Evolutionary conservation across 768 basidiomycete species (phyloP).

Genomic region (Hypholoma fasciculare): DNA sequence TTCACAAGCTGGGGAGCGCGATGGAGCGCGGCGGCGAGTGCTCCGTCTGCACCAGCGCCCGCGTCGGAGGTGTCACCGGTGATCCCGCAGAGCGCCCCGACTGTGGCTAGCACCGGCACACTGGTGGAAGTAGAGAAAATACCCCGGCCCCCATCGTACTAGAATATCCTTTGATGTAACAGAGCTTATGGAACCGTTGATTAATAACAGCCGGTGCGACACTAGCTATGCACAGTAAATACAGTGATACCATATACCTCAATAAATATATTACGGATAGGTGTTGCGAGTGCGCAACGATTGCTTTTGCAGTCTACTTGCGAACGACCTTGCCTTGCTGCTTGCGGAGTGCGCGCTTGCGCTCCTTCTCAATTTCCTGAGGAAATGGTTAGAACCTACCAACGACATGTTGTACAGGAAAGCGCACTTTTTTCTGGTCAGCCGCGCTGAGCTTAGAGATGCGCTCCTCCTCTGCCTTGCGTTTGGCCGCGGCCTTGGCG

Average conservation of each 20-base stretch:
- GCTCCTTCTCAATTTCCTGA: slow-evolving; percentile 66
- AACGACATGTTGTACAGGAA: neutral
- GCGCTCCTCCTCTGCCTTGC: slow-evolving; percentile 71
- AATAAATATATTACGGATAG: slow-evolving; percentile 20
- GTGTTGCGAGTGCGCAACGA: neutral
- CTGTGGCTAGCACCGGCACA: neutral
- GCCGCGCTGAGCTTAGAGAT: slow-evolving; percentile 71
- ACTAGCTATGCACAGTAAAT: slow-evolving; percentile 12
- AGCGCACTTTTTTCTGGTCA: slow-evolving; percentile 77
- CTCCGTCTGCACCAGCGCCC: neutral
- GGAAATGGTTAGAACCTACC: neutral
- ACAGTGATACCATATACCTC: slow-evolving; percentile 13
- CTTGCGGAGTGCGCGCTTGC: slow-evolving; percentile 70
- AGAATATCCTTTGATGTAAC: neutral
- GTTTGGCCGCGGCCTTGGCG: slow-evolving; percentile 71
- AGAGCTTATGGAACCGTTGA: neutral
- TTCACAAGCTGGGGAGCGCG: slow-evolving; percentile 77
- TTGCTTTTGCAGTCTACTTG: slow-evolving; percentile 33
- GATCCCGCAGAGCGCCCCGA: neutral
- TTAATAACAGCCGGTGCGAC: slow-evolving; percentile 7
- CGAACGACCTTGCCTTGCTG: slow-evolving; percentile 64
- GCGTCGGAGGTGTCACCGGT: neutral
- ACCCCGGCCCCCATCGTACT: slow-evolving; percentile 10
- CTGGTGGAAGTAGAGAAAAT: neutral
- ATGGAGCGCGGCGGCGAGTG: slow-evolving; percentile 43